These are phyloP conservation scores for Steccherinum ochraceum DNA, from an alignment of 768 basidiomycete species.

Conservation along the genomic window DNA sequence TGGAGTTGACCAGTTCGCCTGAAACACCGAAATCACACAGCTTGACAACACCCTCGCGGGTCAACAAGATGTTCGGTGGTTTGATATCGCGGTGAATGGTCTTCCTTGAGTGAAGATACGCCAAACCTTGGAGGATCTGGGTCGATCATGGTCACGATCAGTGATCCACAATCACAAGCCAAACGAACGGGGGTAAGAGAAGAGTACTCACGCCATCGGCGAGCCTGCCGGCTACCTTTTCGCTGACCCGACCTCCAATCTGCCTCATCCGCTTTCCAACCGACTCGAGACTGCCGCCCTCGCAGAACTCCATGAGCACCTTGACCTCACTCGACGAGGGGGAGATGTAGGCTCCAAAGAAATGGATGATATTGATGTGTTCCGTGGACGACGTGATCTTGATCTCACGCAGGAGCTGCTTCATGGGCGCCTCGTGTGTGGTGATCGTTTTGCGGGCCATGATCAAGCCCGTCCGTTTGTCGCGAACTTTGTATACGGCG, in stretches of 20 bases:
- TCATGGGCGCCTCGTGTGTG: constrained; percentile 82
- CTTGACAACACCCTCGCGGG: constrained; percentile 84
- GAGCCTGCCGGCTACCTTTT: constrained; percentile 85
- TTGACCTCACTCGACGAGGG: constrained; percentile 89
- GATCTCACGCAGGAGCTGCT: constrained; percentile 90
- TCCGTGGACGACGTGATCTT: constrained; percentile 81
- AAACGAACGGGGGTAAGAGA: constrained; percentile 7
- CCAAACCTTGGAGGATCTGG: constrained; percentile 85
- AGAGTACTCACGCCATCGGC: constrained; percentile 75
- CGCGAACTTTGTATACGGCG: constrained; percentile 89
- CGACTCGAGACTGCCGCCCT: constrained; percentile 85
- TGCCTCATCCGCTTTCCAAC: constrained; percentile 82
- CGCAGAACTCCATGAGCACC: constrained; percentile 88
- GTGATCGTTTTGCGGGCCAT: constrained; percentile 96
- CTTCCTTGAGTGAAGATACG: constrained; percentile 83
- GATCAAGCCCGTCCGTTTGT: constrained; percentile 69
- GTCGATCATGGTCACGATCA: constrained; percentile 4
- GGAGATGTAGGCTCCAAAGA: constrained; percentile 89
- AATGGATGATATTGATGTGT: constrained; percentile 84
- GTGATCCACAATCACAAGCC: not conserved
- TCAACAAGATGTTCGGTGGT: constrained; percentile 88
- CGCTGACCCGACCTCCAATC: constrained; percentile 71
- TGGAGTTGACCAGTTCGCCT: constrained; percentile 85
- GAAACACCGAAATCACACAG: constrained; percentile 97
- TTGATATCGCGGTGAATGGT: constrained; percentile 98